Evolutionary conservation across 768 basidiomycete species (phyloP).

Genomic region (Leucosporidium creatinivorum): DNA sequence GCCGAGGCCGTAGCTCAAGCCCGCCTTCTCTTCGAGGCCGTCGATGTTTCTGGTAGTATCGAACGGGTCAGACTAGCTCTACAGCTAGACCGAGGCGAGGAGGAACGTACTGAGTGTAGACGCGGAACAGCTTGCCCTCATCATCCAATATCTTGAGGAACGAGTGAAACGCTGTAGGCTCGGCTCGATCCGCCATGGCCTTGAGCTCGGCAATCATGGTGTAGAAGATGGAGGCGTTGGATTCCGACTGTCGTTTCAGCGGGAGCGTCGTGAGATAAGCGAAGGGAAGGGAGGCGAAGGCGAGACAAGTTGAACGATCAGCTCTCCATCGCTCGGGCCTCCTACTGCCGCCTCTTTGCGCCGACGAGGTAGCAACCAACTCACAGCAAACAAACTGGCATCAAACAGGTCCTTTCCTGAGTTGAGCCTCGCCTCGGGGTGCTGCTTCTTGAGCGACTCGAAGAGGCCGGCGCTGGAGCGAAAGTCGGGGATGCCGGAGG

Average conservation of each 20-base stretch:
- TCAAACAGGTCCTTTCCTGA: slow-evolving; percentile 85
- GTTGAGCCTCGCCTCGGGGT: slow-evolving; percentile 61
- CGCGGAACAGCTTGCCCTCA: slow-evolving; percentile 66
- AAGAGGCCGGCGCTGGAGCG: slow-evolving; percentile 74
- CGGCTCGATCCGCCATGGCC: slow-evolving; percentile 59
- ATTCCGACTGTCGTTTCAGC: slow-evolving; percentile 52
- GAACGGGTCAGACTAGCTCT: too few relatives aligned
- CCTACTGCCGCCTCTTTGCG: background rate
- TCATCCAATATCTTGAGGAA: slow-evolving; percentile 68
- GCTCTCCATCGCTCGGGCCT: background rate
- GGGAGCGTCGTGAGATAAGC: background rate
- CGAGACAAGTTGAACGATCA: background rate
- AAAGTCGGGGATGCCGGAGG: slow-evolving; percentile 85
- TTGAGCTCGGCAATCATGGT: slow-evolving; percentile 84
- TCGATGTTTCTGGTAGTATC: slow-evolving; percentile 59
- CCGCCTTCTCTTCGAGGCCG: slow-evolving; percentile 76
- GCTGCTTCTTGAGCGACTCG: slow-evolving; percentile 65
- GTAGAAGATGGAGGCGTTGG: slow-evolving; percentile 68
- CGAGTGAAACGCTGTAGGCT: slow-evolving; percentile 73
- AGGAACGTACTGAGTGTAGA: slow-evolving; percentile 64
- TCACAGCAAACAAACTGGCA: slow-evolving; percentile 77
- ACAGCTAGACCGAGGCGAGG: background rate
- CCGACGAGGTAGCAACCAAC: slow-evolving; percentile 34
- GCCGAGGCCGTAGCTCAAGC: slow-evolving; percentile 78
- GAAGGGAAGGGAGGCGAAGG: background rate